Conservation (phyloP, 345 rosid genomes). For the Clausena lansium region DNA sequence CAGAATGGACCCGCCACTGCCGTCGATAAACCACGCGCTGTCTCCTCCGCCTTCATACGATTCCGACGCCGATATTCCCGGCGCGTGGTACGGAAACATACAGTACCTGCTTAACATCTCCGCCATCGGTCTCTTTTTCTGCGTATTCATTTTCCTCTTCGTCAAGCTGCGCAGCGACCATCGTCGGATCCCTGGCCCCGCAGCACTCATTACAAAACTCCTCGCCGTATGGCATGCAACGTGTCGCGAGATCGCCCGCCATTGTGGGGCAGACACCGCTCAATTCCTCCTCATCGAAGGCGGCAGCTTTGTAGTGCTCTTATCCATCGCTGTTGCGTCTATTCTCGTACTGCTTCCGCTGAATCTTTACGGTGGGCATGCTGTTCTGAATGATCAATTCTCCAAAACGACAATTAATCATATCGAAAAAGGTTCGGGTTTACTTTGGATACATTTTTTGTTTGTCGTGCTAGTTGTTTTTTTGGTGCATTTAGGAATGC, state of each 20-base stretch:
- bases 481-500: conserved; percentile 69
- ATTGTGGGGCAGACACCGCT: conserved; percentile 96
- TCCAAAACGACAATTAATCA: conserved; percentile 86
- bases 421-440: conserved; percentile 69
- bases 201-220: conserved; percentile 69
- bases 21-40: conserved; percentile 15
- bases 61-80: conserved; percentile 38
- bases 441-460: conserved; percentile 84
- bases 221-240: conserved; percentile 98
- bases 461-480: conserved; percentile 61
- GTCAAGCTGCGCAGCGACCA: conserved; percentile 96
- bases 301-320: conserved; percentile 70
- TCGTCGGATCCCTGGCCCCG: conserved; percentile 80
- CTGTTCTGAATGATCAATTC: conserved; percentile 66
- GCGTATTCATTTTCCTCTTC: conserved; percentile 84
- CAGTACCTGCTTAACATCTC: conserved; percentile 92
- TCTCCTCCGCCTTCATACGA: conserved; percentile 50
- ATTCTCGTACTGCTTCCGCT: conserved; percentile 70
- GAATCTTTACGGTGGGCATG: conserved; percentile 83
- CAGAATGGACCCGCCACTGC: conserved; percentile 21
- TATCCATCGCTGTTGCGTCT: conserved; percentile 49
- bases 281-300: conserved; percentile 90
- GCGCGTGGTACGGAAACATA: conserved; percentile 89
- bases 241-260: conserved; percentile 77
- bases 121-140: conserved; percentile 68